Evolutionary conservation across 371 early-diverging fungal species (phyloP), one percentile per base, ranked within the genome.

Genomic region (Saksenaea vasiformis): DNA sequence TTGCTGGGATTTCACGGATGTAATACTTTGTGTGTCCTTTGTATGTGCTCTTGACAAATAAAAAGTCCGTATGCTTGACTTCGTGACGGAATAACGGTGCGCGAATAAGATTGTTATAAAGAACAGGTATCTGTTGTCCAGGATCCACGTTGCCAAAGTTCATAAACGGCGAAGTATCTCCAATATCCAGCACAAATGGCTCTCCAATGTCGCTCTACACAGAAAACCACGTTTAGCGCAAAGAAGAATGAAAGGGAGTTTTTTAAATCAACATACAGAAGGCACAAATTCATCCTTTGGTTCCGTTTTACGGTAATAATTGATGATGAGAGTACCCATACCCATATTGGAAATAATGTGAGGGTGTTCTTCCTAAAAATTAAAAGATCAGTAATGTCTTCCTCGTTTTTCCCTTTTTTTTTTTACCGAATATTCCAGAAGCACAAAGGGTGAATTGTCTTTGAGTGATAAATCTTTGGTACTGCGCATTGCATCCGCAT

Each of bases 161-260:
- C 68, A 95, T 84, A 73, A 99, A 99, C 0, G 99, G 99, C 4
- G 98, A 96, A 0, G 94, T 93, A 65, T 99, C 99, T 19, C 94
- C 93, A 36, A 91, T 85, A 61, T 99, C 99, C 31, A 99, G 78
- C 11, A 95, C 86, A 69, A 93, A 87, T 0, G 93, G 91, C 55
- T 88, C 90, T 24, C 99, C 99, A 61, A 93, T 85, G 31, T 91
- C 92, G 28, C 72, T 65, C 85, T 91, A 64, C 26, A 24, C 8
- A 8, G n/a, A 10, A 15, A 28, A 57, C 51, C 31, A 31, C 13
- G 11, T 15, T 35, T 27, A 41, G 22, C 11, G n/a, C n/a, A n/a
- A n/a, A n/a, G n/a, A n/a, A n/a, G n/a, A n/a, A n/a, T n/a, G n/a
- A n/a, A n/a, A n/a, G n/a, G n/a, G n/a, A n/a, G n/a, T n/a, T n/a